Conservation (phyloP, 2,329 filamentous ascomycete species). For the Paecilomyces dactylethromorphus region DNA sequence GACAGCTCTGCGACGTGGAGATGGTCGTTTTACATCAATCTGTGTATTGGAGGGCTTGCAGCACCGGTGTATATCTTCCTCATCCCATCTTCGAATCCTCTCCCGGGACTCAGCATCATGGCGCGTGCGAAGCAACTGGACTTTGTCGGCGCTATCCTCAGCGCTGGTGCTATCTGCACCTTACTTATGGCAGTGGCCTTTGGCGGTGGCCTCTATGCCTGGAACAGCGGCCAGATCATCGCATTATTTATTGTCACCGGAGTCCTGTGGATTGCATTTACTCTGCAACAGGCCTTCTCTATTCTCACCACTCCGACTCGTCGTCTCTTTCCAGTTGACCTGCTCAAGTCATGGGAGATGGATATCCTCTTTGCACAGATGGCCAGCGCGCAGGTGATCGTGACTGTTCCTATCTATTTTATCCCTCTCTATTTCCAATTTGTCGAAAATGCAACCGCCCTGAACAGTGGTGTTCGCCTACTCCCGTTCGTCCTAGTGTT, state of each 20-base stretch:
- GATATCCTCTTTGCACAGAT: background rate
- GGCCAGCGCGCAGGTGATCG: background rate
- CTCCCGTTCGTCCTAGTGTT: background rate
- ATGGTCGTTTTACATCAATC: constrained; percentile 52
- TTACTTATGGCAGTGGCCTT: constrained; percentile 47
- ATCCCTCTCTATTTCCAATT: background rate
- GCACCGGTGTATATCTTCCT: constrained; percentile 41
- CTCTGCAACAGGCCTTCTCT: constrained; percentile 23
- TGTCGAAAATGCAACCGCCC: background rate
- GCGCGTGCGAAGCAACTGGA: constrained; percentile 34
- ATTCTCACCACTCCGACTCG: background rate
- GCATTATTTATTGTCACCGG: constrained; percentile 42
- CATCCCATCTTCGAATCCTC: constrained; percentile 25
- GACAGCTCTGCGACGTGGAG: constrained; percentile 22
- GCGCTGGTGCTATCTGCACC: constrained; percentile 33
- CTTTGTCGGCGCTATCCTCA: constrained; percentile 41
- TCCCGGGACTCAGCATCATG: constrained; percentile 11
- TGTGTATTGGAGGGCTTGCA: constrained; percentile 40
- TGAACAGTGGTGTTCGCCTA: background rate
- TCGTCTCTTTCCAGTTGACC: background rate
- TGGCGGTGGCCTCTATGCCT: constrained; percentile 44
- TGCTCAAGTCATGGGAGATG: background rate
- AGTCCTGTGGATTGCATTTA: constrained; percentile 39
- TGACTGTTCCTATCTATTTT: background rate
- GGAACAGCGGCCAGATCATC: constrained; percentile 41